These are phyloP conservation scores for Polytrichum commune DNA, from an alignment of 225 moss, liverwort and hornwort species.

Conservation along the genomic window DNA sequence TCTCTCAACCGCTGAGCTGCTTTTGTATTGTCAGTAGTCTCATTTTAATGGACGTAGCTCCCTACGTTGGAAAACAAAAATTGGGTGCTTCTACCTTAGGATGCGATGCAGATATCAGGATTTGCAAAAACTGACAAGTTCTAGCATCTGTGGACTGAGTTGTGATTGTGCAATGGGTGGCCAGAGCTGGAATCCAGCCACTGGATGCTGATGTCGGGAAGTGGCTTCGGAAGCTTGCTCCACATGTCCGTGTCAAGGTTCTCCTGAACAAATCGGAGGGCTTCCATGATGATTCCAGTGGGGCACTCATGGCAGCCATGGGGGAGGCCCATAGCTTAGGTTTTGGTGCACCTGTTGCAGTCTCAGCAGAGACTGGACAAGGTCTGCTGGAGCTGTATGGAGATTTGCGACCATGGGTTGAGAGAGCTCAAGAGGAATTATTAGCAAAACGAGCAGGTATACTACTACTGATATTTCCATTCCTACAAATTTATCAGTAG, in stretches of 20 bases:
- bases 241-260: constrained; percentile 82
- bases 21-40: too few relatives aligned
- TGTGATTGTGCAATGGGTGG: constrained; percentile 4
- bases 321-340: constrained; percentile 85
- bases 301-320: constrained; percentile 74
- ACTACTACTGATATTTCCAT: too few relatives aligned
- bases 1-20: too few relatives aligned
- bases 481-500: too few relatives aligned
- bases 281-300: constrained; percentile 70
- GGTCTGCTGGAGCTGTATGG: constrained; percentile 82
- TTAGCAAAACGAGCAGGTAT: constrained; percentile 53
- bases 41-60: too few relatives aligned
- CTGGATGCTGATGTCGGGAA: constrained; percentile 89
- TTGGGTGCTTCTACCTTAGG: too few relatives aligned
- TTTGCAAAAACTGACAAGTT: too few relatives aligned
- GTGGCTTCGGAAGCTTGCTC: constrained; percentile 91
- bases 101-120: too few relatives aligned
- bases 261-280: constrained; percentile 91
- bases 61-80: too few relatives aligned
- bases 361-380: constrained; percentile 96
- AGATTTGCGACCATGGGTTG: constrained; percentile 67
- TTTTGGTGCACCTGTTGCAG: constrained; percentile 85
- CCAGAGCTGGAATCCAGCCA: constrained; percentile 85
- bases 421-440: constrained; percentile 65
- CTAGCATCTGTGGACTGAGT: constrained; percentile 3